Evolutionary conservation across 2,329 filamentous ascomycete genomes (phyloP).

Genomic region (Pyrenophora tritici-repentis): DNA sequence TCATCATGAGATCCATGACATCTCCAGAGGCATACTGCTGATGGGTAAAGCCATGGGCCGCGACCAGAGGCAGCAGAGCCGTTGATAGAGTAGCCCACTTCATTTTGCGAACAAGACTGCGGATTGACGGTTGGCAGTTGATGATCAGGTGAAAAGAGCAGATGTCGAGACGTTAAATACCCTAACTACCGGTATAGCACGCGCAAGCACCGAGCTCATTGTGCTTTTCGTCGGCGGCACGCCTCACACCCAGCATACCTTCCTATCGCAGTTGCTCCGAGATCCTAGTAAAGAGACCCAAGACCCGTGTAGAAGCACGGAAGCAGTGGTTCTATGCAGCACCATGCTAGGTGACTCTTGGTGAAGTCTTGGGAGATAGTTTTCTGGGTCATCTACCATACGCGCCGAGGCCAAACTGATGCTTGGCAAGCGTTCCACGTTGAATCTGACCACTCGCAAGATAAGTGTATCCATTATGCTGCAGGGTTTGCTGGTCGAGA

Average conservation of each 20-base stretch:
- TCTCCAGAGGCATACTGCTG: slow-evolving; percentile 41
- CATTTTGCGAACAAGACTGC: slow-evolving; percentile 34
- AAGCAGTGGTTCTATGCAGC: slow-evolving; percentile 19
- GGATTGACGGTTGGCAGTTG: slow-evolving; percentile 28
- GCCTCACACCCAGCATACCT: slow-evolving; percentile 23
- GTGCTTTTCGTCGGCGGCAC: not conserved
- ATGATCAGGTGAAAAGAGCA: slow-evolving; percentile 21
- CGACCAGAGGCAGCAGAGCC: slow-evolving; percentile 39
- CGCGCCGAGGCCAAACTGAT: slow-evolving; percentile 11
- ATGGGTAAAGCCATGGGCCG: slow-evolving; percentile 35
- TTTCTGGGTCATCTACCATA: slow-evolving; percentile 14
- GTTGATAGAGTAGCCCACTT: slow-evolving; percentile 40
- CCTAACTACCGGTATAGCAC: not conserved
- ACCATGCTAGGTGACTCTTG: slow-evolving; percentile 26
- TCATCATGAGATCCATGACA: slow-evolving; percentile 45
- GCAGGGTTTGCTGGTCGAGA: slow-evolving; percentile 6
- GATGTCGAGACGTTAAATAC: slow-evolving; percentile 21
- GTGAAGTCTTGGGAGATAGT: slow-evolving; percentile 20
- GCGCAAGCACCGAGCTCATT: slow-evolving; percentile 11
- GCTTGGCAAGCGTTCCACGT: slow-evolving; percentile 26
- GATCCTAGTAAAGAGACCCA: slow-evolving; percentile 37
- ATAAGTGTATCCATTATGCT: slow-evolving; percentile 8
- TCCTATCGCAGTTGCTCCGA: slow-evolving; percentile 40
- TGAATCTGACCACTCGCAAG: slow-evolving; percentile 19
- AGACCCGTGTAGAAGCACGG: slow-evolving; percentile 27